Evolutionary conservation across 2,329 filamentous ascomycete species (phyloP), one percentile per base, ranked within the genome.

Genomic region (Aspergillus intermedius): DNA sequence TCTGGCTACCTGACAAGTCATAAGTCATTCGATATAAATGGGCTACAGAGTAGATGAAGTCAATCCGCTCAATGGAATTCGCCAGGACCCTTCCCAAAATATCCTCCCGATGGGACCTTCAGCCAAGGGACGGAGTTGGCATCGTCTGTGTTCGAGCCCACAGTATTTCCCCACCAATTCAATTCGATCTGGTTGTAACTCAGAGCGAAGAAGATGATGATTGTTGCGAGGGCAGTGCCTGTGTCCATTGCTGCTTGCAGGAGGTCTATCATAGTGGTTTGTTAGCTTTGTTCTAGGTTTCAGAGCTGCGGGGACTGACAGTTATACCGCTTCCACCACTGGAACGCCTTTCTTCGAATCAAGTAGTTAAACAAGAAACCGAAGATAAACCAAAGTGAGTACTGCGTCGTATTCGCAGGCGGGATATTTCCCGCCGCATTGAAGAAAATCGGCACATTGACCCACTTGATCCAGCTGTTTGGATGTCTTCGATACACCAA

Each of bases 81-180:
- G 0, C 64, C 64, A 0, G 60, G 60, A 0, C 62, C 60, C 42
- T 62, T 64, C 1, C 66, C 65, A 46, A 68, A 68, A 43, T 63
- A 55, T 2, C 54, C 52, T 2, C 61, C 61, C 1, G 51, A 45
- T 0, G 64, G 47, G 1, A 67, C 64, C 9, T 49, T 63, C 50
- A 65, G 47, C 54, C 59, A 67, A 4, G 66, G 67, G 17, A 63
- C 60, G 0, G 61, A 65, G 5, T 69, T 64, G 2, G 61, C 32
- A 57, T 70, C 66, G 35, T 63, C 59, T 0, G 66, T 69, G 48
- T 68, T 52, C 0, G 60, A 58, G 8, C 66, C 64, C 1, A 68
- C 66, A 0, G 50, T 64, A 22, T 67, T 68, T 1, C 65, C 65
- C 65, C 65, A 68, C 65, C 65, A 68, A 10, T 54, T 61, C 44